Evolutionary conservation across 805 yeast species (phyloP).

Genomic region (Scheffersomyces amazonensis): DNA sequence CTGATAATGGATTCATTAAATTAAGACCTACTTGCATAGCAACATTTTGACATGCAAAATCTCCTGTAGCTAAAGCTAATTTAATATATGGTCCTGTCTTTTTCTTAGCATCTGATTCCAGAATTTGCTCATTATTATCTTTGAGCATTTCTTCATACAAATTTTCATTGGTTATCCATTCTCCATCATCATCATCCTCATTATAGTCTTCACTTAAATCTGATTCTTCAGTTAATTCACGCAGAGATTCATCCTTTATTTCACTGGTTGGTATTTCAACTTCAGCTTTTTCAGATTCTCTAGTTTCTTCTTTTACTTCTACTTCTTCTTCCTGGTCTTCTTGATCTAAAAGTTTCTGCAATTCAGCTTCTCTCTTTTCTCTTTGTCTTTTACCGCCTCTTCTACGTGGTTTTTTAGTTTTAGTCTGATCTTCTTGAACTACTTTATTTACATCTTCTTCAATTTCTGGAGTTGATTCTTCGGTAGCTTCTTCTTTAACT

Average conservation of each 20-base stretch:
- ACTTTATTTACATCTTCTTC: conserved; percentile 2
- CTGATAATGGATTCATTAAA: conserved; percentile 79
- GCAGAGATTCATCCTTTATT: neutral
- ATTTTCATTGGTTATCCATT: conserved; percentile 93
- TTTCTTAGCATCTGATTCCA: conserved; percentile 20
- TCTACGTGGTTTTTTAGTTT: conserved; percentile 35
- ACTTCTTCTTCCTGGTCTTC: conserved; percentile 10
- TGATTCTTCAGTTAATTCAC: conserved; percentile 8
- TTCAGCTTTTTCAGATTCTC: neutral
- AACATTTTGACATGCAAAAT: conserved; percentile 96
- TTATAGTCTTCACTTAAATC: conserved; percentile 49
- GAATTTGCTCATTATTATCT: conserved; percentile 60
- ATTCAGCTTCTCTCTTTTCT: conserved; percentile 48
- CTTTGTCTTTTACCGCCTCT: conserved; percentile 68
- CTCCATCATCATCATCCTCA: conserved; percentile 79
- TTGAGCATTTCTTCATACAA: conserved; percentile 65
- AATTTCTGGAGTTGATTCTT: conserved; percentile 3
- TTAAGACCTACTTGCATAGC: conserved; percentile 87
- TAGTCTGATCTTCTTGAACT: conserved; percentile 5
- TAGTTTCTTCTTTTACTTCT: conserved; percentile 6
- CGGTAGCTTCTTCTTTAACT: conserved; percentile 7
- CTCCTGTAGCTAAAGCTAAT: conserved; percentile 90
- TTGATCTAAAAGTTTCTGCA: conserved; percentile 22
- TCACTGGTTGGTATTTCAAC: neutral
- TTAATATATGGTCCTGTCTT: conserved; percentile 41